Percentiles rank a stretch among this genome's conserved stretches.
Evolutionary conservation across 768 basidiomycete genomes (phyloP).

Genomic region (Amanita fuliginea): DNA sequence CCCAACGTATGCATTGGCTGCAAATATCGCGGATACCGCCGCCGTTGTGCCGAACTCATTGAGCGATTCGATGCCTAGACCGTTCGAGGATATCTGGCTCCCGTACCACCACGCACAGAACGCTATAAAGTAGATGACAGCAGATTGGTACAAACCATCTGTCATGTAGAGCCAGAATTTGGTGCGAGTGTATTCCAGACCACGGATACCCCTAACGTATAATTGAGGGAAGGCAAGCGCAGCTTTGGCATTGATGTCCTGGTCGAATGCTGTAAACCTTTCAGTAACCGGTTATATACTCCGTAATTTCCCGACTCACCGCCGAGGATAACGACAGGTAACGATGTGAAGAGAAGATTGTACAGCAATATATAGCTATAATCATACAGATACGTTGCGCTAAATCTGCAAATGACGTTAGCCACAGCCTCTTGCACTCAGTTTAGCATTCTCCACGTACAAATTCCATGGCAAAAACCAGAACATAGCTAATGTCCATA

Average conservation of each 20-base stretch:
- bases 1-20: slow-evolving; percentile 86
- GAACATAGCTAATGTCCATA: slow-evolving; percentile 91
- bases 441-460: slow-evolving; percentile 5
- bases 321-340: slow-evolving; percentile 87
- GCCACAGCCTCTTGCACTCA: neutral
- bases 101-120: slow-evolving; percentile 64
- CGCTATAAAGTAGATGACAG: slow-evolving; percentile 78
- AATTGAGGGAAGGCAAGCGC: slow-evolving; percentile 90
- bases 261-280: slow-evolving; percentile 68
- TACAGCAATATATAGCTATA: slow-evolving; percentile 90
- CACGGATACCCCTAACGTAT: slow-evolving; percentile 90
- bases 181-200: slow-evolving; percentile 81
- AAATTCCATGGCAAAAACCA: slow-evolving; percentile 84
- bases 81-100: slow-evolving; percentile 61
- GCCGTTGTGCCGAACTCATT: slow-evolving; percentile 91
- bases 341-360: slow-evolving; percentile 87
- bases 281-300: slow-evolving; percentile 1
- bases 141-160: slow-evolving; percentile 91
- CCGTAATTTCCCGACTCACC: slow-evolving; percentile 29
- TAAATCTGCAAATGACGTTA: slow-evolving; percentile 47
- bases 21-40: slow-evolving; percentile 75
- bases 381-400: slow-evolving; percentile 90
- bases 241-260: slow-evolving; percentile 85
- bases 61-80: slow-evolving; percentile 66
- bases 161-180: slow-evolving; percentile 96